Base-by-base conservation (phyloP, 805 yeast species). In the Saccharomyces mikatae region DNA sequence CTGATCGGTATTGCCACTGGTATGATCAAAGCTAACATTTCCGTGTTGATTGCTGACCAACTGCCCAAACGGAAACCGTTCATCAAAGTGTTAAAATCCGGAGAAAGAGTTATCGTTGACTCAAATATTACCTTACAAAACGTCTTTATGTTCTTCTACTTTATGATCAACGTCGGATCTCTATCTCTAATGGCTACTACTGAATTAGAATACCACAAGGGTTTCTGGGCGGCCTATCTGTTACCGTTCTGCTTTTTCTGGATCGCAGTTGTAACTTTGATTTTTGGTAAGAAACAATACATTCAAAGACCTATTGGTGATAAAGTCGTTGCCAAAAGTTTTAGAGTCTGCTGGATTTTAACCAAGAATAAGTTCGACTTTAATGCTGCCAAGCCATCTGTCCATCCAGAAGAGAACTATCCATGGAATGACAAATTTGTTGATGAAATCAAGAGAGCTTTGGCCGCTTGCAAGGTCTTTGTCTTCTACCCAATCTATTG, bases 1-100 rank as follows among this genome's bases (percentile, higher is more conserved):
- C 66, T 82, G 52, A 80, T 87, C 62, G 92, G 92, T 60, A 61
- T 85, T 44, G 92, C 89, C 46, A 84, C 94, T 31, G 94, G 94
- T 64, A 85, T 89, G 61, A 87, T 87, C 66, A 87, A 87, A 68
- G 77, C 90, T 46, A 86, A 87, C 62, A 82, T 87, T 30, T 80
- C 89, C 4, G 71, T 68, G 27, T 75, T 87, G 66, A 82, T 87
- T 66, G 91, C 89, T 69, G 88, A 84, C 63, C 89, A 84, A 71
- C 82, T 80, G 65, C 83, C 84, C 48, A 79, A 81, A 66, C 74
- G 79, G 54, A 76, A 78, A 60, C 85, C 82, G 58, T 80, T 78
- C 51, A 80, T 87, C 53, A 78, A 76, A 67, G 80, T 78, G 3
- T 72, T 78, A 54, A 77, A 79, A 59, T 65, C 75, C 28, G 96